These are phyloP conservation scores for Xylaria palmicola DNA, from an alignment of 495 filamentous ascomycete genomes.

Conservation along the genomic window DNA sequence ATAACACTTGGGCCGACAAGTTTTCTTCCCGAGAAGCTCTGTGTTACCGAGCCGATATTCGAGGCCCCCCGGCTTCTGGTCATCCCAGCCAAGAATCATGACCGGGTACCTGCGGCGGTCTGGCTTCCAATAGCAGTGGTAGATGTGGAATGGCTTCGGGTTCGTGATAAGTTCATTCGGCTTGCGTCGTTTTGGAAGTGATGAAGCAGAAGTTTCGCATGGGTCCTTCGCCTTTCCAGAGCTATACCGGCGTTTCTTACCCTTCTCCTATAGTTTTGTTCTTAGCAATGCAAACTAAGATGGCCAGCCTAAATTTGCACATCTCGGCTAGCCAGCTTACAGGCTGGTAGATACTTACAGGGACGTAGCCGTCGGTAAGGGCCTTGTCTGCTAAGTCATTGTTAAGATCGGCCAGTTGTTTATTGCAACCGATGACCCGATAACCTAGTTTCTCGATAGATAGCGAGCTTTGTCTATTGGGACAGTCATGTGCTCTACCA, in stretches of 20 bases:
- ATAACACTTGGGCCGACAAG: conserved; percentile 37
- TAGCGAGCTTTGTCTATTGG: conserved; percentile 29
- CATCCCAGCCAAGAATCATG: conserved; percentile 40
- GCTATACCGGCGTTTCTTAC: background rate
- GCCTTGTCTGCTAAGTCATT: conserved; percentile 33
- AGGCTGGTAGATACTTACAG: conserved; percentile 24
- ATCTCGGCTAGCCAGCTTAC: background rate
- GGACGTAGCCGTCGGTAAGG: conserved; percentile 32
- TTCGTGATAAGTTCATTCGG: conserved; percentile 17
- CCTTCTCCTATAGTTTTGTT: background rate
- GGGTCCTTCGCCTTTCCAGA: background rate
- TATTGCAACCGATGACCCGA: conserved; percentile 33
- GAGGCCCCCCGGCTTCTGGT: conserved; percentile 34
- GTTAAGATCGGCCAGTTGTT: conserved; percentile 28
- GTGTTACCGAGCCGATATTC: conserved; percentile 29
- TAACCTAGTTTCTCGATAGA: conserved; percentile 39
- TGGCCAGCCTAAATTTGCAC: no score
- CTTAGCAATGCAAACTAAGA: background rate
- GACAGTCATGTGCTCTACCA: conserved; percentile 33
- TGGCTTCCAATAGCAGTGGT: conserved; percentile 34
- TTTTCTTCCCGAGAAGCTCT: conserved; percentile 30
- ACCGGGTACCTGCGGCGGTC: conserved; percentile 34
- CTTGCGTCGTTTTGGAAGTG: background rate
- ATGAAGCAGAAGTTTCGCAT: background rate
- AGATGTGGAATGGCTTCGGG: conserved; percentile 31